Base-by-base conservation (phyloP, 164 flowering plant genomes). In the Tetracentron sinense region DNA sequence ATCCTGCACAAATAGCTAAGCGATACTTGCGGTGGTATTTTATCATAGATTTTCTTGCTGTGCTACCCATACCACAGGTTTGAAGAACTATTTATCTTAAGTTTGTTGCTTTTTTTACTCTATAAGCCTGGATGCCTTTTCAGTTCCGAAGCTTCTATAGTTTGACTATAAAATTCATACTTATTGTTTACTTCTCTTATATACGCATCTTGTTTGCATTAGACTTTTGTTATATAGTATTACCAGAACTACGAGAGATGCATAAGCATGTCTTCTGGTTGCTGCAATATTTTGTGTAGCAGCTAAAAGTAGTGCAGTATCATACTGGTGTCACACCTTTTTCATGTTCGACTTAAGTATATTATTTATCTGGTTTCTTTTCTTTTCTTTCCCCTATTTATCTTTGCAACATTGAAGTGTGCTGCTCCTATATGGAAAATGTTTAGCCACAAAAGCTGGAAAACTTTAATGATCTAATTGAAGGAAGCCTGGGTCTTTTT, bases 31-130 rank as follows among this genome's bases (percentile, higher is more conserved):
- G 73, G 57, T 66, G 78, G 61, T 72, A 82, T 63, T 95, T 95
- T 69, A 81, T 92, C 46, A 31, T 95, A 35, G 99, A 95, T 81
- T 82, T 95, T 62, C 84, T 90, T 58, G 74, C 99, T 21, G 85
- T 95, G 65, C 77, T 95, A 27, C 99, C 99, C 31, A 64, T 92
- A 35, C 99, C 99, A 63, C 99, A 95, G 99, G 99, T 95, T 52
- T 61, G 66, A 21, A 58, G 21, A 12, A 31, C 4, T 21, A 2
- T 21, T 38, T 38, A 38, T 38, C 44, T 17, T 38, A 25, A 7
- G 7, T 55, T 35, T 14, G 23, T 29, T 25, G 11, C 46, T 35
- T 23, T 44, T 35, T 19, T 48, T 38, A 29, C 21, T 42, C 57
- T 25, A 8, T 22, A 15, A n/a, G 30, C 23, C 22, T 46, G 11